Evolutionary conservation across 2,329 filamentous ascomycete genomes (phyloP).

Genomic region (Juglanconis juglandina): DNA sequence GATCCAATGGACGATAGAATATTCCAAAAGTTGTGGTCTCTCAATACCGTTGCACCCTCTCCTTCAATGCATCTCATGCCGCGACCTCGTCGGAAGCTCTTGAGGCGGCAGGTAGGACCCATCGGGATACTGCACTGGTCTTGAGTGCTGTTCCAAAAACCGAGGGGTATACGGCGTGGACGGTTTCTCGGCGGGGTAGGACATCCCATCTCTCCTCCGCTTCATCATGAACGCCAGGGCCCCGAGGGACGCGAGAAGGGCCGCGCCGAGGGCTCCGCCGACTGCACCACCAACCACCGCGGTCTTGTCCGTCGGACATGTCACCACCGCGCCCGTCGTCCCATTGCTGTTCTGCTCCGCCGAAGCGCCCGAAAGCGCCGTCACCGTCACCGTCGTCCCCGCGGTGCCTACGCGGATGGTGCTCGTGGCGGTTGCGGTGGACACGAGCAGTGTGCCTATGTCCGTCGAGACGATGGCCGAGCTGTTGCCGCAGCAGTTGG

Average conservation of each 20-base stretch:
- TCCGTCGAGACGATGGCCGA: constrained; percentile 1
- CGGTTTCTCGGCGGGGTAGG: no score
- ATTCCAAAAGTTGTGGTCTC: no score
- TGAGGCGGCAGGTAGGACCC: neutral
- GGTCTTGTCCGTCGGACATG: constrained; percentile 22
- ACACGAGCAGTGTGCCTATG: constrained; percentile 13
- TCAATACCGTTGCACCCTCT: neutral
- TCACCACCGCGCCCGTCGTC: neutral
- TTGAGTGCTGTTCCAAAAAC: neutral
- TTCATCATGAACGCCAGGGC: constrained; percentile 16
- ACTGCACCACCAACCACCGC: constrained; percentile 23
- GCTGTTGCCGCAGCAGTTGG: constrained; percentile 21
- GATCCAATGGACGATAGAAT: no score
- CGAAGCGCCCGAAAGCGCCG: neutral
- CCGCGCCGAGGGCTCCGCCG: constrained; percentile 22
- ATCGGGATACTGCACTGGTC: neutral
- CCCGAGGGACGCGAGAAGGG: constrained; percentile 22
- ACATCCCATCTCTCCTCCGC: neutral
- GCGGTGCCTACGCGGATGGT: neutral
- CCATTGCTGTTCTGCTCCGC: neutral
- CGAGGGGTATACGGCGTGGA: neutral
- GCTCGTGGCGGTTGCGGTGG: neutral
- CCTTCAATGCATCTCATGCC: neutral
- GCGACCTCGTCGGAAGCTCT: neutral
- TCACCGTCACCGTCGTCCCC: constrained; percentile 5